Base-by-base conservation (phyloP, 2,329 filamentous ascomycete species). In the Fusarium sp. region DNA sequence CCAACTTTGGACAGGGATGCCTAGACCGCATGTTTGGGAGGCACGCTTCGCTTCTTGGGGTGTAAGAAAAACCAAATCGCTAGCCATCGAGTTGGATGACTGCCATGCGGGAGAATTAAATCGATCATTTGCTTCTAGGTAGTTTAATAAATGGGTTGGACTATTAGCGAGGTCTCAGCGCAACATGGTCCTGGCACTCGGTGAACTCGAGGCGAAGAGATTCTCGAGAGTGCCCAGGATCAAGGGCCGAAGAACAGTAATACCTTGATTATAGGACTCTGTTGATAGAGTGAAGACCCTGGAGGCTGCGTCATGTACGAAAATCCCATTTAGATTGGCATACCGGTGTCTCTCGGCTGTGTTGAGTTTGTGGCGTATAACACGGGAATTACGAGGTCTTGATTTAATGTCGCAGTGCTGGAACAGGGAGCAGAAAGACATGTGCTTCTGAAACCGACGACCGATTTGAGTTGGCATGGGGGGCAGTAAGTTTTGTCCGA, bases 11-110 rank as follows among this genome's bases (percentile, higher is more conserved):
- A 63, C 73, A 75, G 71, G 73, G 73, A 73, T 75, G 57, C 61
- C 68, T 44, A 67, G 73, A 73, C 73, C 70, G 65, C 73, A 71
- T 64, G 64, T 73, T 75, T 56, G 58, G 53, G 55, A 58, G 47
- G 63, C 57, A 61, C 53, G 66, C 44, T 73, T 73, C 61, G 64
- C 52, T 61, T 67, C 59, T 48, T 41, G 29, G 22, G 22, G 20
- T 18, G 57, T 64, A 61, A 61, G 57, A 37, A 27, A 48, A 22
- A 44, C 24, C 20, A 40, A 27, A 16, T 44, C 12, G 44, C 32
- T 32, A 29, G 54, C 48, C 41, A 55, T 51, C 47, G 46, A 48
- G 57, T 54, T 65, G 37, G 34, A 41, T 57, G 63, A 40, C 59
- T 59, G 51, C 52, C 54, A 41, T 53, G 47, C 48, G 55, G 45